Base-by-base conservation (phyloP, 371 early-diverging fungal species). In the Apophysomyces ossiformis region DNA sequence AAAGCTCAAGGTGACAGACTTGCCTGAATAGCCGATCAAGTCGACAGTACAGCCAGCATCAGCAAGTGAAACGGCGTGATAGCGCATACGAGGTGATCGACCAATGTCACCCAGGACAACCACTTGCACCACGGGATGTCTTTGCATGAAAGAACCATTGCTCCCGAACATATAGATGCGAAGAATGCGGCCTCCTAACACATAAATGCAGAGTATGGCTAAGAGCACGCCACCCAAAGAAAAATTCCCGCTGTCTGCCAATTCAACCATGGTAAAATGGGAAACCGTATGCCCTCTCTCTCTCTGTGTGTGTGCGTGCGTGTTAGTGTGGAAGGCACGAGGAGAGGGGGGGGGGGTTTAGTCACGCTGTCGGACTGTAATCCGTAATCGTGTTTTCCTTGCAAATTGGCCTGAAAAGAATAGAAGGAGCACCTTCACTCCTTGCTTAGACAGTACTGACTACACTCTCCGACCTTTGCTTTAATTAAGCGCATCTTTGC, bases 1-100 rank as follows among this genome's bases (percentile, higher is more conserved):
- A 61, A 35, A 45, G 18, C 26, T 37, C 21, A 18, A 18, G 32
- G 43, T 11, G 16, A 37, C 26, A 46, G 12, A 37, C 63, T 59
- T 82, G 83, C 91, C 95, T 7, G 70, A 68, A 73, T 95, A 97
- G 7, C 95, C 97, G 62, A 97, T 87, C 36, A 97, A 65, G 69
- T 95, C 90, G 3, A 97, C 96, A 9, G 67, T 62, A 66, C 84
- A 89, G 0, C 92, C 93, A 9, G 84, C 79, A 43, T 83, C 75
- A 5, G 92, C 92, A 35, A 95, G 77, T 44, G 94, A 93, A 7
- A 87, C 70, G n/a, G 95, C 95, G 72, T 98, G 99, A 67, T 93
- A 89, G 63, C 92, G 85, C 92, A 96, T 97, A n/a, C 98, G 91
- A 11, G 99, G 97, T n/a, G 95, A 95, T 63, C 92, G 87, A 6